Evolutionary conservation across 768 basidiomycete species (phyloP).

Genomic region (Mycena filopes): DNA sequence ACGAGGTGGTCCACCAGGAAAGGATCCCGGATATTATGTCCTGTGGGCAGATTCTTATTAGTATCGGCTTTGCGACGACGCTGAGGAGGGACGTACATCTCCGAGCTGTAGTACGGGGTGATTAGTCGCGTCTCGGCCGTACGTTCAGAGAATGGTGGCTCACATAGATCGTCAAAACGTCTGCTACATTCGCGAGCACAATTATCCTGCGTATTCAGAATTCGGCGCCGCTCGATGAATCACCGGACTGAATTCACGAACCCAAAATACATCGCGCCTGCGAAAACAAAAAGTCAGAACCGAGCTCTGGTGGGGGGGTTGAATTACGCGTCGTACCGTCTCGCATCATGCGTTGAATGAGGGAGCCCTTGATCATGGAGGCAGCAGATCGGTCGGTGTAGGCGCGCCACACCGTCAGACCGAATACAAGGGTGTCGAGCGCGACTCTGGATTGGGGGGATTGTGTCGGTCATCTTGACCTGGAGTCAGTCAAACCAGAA

Average conservation of each 20-base stretch:
- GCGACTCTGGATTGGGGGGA: constrained; percentile 12
- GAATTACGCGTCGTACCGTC: too few relatives aligned
- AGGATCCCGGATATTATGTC: constrained; percentile 26
- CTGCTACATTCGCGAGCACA: constrained; percentile 27
- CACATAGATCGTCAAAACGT: constrained; percentile 26
- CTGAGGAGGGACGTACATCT: too few relatives aligned
- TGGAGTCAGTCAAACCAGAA: not conserved
- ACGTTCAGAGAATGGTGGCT: too few relatives aligned
- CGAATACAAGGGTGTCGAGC: constrained; percentile 20
- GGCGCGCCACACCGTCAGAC: constrained; percentile 20
- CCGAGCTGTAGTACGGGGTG: too few relatives aligned
- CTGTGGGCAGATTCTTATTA: not conserved
- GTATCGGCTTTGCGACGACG: too few relatives aligned
- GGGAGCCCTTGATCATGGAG: constrained; percentile 1
- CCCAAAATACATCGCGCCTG: constrained; percentile 33
- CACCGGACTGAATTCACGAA: not conserved
- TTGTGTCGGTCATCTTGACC: too few relatives aligned
- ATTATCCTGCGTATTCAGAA: too few relatives aligned
- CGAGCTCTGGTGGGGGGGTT: too few relatives aligned
- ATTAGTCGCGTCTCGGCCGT: too few relatives aligned
- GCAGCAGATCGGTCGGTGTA: constrained; percentile 9
- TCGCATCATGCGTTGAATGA: constrained; percentile 19
- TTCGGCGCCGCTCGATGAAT: too few relatives aligned
- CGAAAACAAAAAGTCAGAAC: not conserved
- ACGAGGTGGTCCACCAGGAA: constrained; percentile 30